Conservation (phyloP, 768 basidiomycete genomes). For the Lyophyllum semitale region DNA sequence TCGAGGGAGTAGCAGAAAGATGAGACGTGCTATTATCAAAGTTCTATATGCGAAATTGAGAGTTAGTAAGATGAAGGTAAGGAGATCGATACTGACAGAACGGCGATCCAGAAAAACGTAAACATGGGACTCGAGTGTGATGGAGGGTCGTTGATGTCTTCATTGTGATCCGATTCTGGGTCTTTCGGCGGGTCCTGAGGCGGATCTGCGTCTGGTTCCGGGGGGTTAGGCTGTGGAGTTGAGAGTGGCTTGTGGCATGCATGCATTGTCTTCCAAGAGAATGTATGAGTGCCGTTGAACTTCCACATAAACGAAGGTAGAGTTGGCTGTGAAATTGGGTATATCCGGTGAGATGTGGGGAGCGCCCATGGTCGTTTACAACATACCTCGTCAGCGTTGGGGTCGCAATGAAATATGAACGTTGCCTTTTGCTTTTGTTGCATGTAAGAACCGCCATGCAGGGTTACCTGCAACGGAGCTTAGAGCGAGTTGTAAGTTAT, state of each 20-base stretch:
- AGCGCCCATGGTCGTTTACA: neutral
- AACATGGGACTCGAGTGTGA: neutral
- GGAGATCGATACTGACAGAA: neutral
- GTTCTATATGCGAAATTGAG: neutral
- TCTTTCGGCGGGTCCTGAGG: conserved; percentile 20
- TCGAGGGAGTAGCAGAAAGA: neutral
- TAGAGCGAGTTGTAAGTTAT: neutral
- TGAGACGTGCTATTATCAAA: neutral
- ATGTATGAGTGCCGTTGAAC: conserved; percentile 28
- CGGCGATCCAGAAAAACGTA: neutral
- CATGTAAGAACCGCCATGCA: conserved; percentile 32
- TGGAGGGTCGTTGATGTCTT: neutral
- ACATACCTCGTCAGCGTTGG: conserved; percentile 19
- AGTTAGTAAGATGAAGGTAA: neutral
- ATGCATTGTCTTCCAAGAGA: conserved; percentile 25
- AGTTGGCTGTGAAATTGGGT: conserved; percentile 1
- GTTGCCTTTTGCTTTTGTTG: conserved; percentile 28
- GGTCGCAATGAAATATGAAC: conserved; percentile 31
- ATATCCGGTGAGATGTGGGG: neutral
- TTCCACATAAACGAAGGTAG: conserved; percentile 19
- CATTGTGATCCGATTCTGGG: conserved; percentile 7
- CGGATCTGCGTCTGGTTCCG: conserved; percentile 15
- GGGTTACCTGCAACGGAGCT: conserved; percentile 30
- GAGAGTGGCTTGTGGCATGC: conserved; percentile 22
- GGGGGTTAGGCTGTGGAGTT: conserved; percentile 3